Evolutionary conservation across 331 rosid genomes (phyloP).

Genomic region (Saraca asoca): DNA sequence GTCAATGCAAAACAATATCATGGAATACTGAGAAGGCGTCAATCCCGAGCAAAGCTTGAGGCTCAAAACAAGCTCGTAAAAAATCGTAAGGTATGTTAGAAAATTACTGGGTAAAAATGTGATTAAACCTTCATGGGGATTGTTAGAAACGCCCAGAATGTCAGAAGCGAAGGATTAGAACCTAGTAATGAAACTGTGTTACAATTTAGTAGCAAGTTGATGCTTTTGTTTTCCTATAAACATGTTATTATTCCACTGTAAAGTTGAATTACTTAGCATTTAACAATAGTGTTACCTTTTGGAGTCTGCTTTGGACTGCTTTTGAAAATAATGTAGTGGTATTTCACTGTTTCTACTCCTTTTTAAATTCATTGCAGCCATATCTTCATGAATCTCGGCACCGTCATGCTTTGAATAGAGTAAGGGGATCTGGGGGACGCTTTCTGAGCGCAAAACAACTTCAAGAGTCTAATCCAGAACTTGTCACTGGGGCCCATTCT

Average conservation of each 20-base stretch:
- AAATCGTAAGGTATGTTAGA: constrained; percentile 61
- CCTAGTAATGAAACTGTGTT: neutral
- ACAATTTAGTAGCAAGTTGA: neutral
- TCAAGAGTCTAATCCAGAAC: constrained; percentile 37
- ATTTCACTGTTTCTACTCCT: neutral
- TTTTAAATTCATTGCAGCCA: constrained; percentile 57
- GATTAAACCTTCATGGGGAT: neutral
- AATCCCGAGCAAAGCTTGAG: constrained; percentile 90
- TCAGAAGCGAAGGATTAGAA: neutral
- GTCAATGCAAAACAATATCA: constrained; percentile 92
- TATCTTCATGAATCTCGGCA: constrained; percentile 95
- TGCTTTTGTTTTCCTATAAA: neutral
- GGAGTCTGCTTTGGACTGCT: too few relatives aligned
- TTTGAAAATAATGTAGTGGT: neutral
- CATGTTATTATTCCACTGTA: constrained; percentile 7
- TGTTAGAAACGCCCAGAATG: constrained; percentile 1
- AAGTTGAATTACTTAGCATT: constrained; percentile 4
- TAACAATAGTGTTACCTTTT: neutral
- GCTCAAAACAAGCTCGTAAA: constrained; percentile 81
- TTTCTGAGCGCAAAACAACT: constrained; percentile 70
- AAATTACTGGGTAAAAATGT: neutral
- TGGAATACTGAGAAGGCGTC: constrained; percentile 89
- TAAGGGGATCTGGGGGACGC: constrained; percentile 88
- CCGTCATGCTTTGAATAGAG: constrained; percentile 79
- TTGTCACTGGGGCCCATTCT: constrained; percentile 26